Base-by-base conservation (phyloP, 2,329 filamentous ascomycete species). In the Thielaviopsis populi region DNA sequence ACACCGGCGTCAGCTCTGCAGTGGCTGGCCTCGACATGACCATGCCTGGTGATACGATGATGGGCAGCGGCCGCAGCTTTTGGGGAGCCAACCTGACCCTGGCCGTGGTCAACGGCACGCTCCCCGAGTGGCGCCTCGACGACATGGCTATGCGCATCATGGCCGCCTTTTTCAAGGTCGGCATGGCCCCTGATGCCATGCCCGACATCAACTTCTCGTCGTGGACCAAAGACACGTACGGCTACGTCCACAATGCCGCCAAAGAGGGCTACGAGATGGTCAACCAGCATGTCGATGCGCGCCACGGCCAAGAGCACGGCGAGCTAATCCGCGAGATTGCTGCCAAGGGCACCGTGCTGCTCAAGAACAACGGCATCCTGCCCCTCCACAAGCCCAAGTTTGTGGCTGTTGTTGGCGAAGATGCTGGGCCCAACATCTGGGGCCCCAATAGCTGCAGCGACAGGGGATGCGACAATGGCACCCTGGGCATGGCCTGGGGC, bases 141-240 rank as follows among this genome's bases (percentile, higher is more conserved):
- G 94, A 97, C 71, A 95, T 96, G 86, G 89, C 84, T 4, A 87
- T 90, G 74, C 85, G 94, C 69, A 95, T 88, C 71, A 86, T 87
- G 83, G 79, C 85, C 4, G 78, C 84, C 48, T 84, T 81, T 71
- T 87, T 85, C 76, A 86, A 87, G 73, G 82, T 85, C 43, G 83
- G 83, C 61, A 77, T 79, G 67, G 79, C 76, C 0, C 68, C 83
- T 1, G 73, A 76, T 27, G 70, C 74, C 3, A 73, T 78, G 61
- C 73, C 75, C 0, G 75, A 78, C 1, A 84, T 88, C 73, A 97
- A 91, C 79, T 96, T 96, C 75, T 86, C 87, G 69, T 90, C 90
- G 4, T 97, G 92, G 92, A 89, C 86, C 0, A 75, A 78, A 1
- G 85, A 92, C 69, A 91, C 88, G 0, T 87, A 82, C 68, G 88